Base-by-base conservation (phyloP, 345 rosid species). In the Acer yangbiense region DNA sequence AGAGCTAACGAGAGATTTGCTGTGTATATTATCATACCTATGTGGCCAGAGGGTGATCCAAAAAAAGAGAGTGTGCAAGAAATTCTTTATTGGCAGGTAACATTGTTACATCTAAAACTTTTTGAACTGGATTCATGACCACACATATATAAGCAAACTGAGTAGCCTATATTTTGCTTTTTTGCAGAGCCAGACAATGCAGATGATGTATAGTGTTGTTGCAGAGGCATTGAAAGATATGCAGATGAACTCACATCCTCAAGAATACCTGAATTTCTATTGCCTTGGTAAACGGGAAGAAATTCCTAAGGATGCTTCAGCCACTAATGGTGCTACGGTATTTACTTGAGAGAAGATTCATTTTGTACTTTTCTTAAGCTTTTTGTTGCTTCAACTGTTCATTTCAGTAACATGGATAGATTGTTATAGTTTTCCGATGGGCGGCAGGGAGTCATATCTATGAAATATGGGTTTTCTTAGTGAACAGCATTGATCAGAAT, bases 41-140 rank as follows among this genome's bases (percentile, higher is more conserved):
- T 96, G 93, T 96, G 99, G 99, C 99, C 99, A 23, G 99, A 96
- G 85, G 99, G 99, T 70, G 98, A 94, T 78, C 98, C 99, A 27
- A 89, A 86, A 74, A 68, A 93, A 76, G 89, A 80, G 8, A 73
- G 93, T 35, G 79, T 91, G 87, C 99, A 94, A 87, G 99, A 96
- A 89, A 94, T 96, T 83, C 91, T 96, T 73, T 90, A 57, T 74
- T 96, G 99, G 99, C 99, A 96, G 98, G 99, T 96, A 84, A 78
- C 23, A 5, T 39, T 58, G 32, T 29, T 29, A 29, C 32, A 29
- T 29, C 32, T 29, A 29, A 29, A 29, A 29, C 32, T 29, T 29
- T 29, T 29, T 29, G 32, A 29, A 29, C 32, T 29, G 32, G 32
- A 29, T 29, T 29, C 32, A 29, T 2, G 32, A 29, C 32, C 32